These are phyloP conservation scores for Chrysanthemum seticuspe DNA, from an alignment of 129 eudicot genomes.

Conservation along the genomic window DNA sequence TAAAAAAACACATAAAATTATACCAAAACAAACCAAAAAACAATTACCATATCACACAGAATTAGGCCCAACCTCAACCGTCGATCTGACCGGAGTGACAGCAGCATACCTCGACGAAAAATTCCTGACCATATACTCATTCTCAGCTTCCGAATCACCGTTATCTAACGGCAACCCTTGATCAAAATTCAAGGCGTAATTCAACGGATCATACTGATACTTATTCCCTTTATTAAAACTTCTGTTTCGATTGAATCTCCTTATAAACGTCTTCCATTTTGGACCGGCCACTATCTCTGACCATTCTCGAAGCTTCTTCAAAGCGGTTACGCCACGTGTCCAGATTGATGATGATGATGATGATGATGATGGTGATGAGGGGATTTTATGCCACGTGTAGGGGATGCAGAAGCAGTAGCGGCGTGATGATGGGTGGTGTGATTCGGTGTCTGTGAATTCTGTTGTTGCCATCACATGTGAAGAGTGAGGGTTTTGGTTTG, in stretches of 20 bases:
- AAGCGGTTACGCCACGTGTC: constrained; percentile 22
- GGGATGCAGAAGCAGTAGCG: constrained; percentile 28
- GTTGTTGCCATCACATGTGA: not conserved
- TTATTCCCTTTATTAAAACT: not conserved
- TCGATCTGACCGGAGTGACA: too few species aligned
- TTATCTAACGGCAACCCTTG: constrained; percentile 14
- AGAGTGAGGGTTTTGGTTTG: not conserved
- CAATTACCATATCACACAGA: too few species aligned
- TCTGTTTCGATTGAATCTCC: constrained; percentile 17
- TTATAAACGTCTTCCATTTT: constrained; percentile 24
- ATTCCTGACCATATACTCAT: constrained; percentile 19
- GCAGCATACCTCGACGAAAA: constrained; percentile 23
- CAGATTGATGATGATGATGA: not conserved
- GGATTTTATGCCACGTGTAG: constrained; percentile 20
- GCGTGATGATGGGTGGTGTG: not conserved
- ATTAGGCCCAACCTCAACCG: too few species aligned
- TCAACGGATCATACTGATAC: constrained; percentile 24
- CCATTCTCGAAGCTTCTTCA: constrained; percentile 27
- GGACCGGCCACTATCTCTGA: constrained; percentile 31
- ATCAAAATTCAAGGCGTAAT: constrained; percentile 22
- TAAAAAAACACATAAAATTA: not conserved
- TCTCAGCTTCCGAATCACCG: constrained; percentile 18
- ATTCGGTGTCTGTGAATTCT: constrained; percentile 6
- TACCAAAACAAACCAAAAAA: constrained; percentile 14
- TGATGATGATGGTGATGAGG: not conserved